Conservation (phyloP, 495 filamentous ascomycete genomes). For the Trichoderma orchidacearum region DNA sequence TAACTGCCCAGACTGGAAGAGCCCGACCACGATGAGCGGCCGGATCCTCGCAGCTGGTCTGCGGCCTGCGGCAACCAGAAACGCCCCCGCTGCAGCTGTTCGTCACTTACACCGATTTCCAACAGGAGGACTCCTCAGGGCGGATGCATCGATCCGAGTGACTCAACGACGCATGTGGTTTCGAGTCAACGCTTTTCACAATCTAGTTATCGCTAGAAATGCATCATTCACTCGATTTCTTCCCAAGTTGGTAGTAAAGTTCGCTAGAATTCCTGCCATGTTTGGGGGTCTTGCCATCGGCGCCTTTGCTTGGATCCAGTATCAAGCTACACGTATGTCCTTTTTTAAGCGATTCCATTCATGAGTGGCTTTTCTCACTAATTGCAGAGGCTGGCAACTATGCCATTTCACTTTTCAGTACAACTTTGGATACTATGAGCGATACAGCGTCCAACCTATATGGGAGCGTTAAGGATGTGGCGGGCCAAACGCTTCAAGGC, state of each 20-base stretch:
- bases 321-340: conserved; percentile 78
- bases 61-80: conserved; percentile 48
- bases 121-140: conserved; percentile 56
- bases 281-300: conserved; percentile 82
- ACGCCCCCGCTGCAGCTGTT: conserved; percentile 26
- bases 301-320: conserved; percentile 82
- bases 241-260: conserved; percentile 81
- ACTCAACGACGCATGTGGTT: conserved; percentile 56
- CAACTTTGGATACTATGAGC: conserved; percentile 53
- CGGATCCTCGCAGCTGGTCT: conserved; percentile 65
- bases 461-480: conserved; percentile 56
- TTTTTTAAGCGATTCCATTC: neutral
- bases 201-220: conserved; percentile 70
- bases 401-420: conserved; percentile 63
- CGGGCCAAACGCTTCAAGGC: conserved; percentile 61
- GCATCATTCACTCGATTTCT: conserved; percentile 77
- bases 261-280: conserved; percentile 74
- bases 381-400: conserved; percentile 74
- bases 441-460: conserved; percentile 51
- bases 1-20: neutral
- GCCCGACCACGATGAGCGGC: conserved; percentile 54
- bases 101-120: conserved; percentile 53
- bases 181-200: conserved; percentile 65
- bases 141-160: conserved; percentile 45
- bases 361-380: conserved; percentile 10